Evolutionary conservation across 257 asterid species (phyloP), one percentile per base, ranked within the genome.

Genomic region (Solanum virginianum): DNA sequence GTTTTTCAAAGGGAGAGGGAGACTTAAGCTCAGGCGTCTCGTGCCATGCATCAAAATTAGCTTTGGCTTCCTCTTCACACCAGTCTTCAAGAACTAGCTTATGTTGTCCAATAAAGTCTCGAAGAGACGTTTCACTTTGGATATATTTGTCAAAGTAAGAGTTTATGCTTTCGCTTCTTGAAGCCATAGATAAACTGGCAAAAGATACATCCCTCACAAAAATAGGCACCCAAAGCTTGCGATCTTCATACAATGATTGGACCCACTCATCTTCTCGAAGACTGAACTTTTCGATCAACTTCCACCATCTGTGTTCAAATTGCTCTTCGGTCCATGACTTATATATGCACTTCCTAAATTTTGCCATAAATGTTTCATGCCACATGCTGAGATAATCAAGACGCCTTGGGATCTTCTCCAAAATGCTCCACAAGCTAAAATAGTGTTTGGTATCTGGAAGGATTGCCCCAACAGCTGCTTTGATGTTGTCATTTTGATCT

Each of bases 1-100:
- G 98, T 84, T 96, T 96, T 87, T 94, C 99, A 62, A 94, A 94
- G 65, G 99, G 98, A 7, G 99, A 96, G 55, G 99, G 99, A 43
- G 99, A 93, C 85, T 91, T 94, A 87, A 94, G 89, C 89, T 94
- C 98, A 0, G 99, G 97, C 20, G 95, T 89, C 87, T 96, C 98
- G 32, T 96, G 99, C 99, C 98, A 96, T 11, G 96, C 94, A 87
- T 96, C 98, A 70, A 96, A 96, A 85, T 94, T 94, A 20, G 97
- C 93, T 91, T 92, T 93, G 53, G 99, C 98, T 87, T 93, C 98
- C 92, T 93, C 97, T 88, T 96, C 98, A 51, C 92, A 93, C 85
- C 92, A 89, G 86, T 94, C 98, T 90, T 90, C 95, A 36, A 94
- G 91, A 85, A 93, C 80, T 53, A 90, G 88, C 88, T 87, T 90